phyloP scores from a whole-genome alignment of 345 rosid genomes.

The Firmiana major region DNA sequence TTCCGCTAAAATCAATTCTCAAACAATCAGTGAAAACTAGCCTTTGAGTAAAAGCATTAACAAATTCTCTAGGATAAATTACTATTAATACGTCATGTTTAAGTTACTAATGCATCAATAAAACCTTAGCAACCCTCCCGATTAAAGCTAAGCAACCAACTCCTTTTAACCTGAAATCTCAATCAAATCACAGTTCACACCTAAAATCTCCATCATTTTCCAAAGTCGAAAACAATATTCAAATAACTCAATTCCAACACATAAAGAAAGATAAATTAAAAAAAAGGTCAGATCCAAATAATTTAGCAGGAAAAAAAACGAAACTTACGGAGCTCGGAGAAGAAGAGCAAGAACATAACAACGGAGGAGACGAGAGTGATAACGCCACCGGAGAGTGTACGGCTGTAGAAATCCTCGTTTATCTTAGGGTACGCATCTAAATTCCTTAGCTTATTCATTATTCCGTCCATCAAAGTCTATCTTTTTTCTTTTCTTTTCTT shows the following conservation, averaged over 20 bases:
- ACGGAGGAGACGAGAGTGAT: slow-evolving; percentile 84
- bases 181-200: not conserved
- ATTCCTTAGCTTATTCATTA: slow-evolving; percentile 71
- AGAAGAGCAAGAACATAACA: slow-evolving; percentile 90
- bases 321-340: slow-evolving; percentile 84
- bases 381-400: slow-evolving; percentile 91
- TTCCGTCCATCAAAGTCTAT: slow-evolving; percentile 47
- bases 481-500: not conserved
- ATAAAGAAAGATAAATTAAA: not conserved
- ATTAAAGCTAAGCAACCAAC: not conserved
- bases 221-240: not conserved
- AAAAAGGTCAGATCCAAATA: slow-evolving; percentile 13
- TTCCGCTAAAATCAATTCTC: not conserved
- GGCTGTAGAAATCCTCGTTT: slow-evolving; percentile 96
- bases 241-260: not conserved
- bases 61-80: not conserved
- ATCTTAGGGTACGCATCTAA: slow-evolving; percentile 95
- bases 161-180: not conserved
- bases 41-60: not conserved
- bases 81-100: not conserved
- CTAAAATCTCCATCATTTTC: not conserved
- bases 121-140: not conserved
- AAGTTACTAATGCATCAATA: slow-evolving; percentile 1
- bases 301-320: not conserved
- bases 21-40: not conserved